Conservation (phyloP, 2,329 filamentous ascomycete species). For the Thielaviopsis ethacetica region DNA sequence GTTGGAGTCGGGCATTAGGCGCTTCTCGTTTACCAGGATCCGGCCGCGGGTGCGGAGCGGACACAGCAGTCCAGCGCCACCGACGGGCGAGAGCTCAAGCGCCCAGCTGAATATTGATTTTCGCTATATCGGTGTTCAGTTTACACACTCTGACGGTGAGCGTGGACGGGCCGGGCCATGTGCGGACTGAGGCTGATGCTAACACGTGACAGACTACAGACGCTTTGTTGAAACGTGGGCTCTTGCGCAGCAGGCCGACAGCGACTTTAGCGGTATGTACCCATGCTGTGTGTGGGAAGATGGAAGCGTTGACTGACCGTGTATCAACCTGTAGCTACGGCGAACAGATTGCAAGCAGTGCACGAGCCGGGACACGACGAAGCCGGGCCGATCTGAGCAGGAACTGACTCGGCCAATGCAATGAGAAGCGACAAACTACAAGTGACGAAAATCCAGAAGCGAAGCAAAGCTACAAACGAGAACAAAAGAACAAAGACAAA, state of each 20-base stretch:
- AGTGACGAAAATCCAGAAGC: no score
- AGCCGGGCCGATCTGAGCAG: not conserved
- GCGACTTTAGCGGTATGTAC: conserved; percentile 29
- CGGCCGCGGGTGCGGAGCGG: conserved; percentile 23
- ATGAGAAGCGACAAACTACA: no score
- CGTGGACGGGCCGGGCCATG: not conserved
- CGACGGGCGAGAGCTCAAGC: not conserved
- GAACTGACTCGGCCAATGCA: not conserved
- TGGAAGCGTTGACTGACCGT: conserved; percentile 25
- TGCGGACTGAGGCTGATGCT: not conserved
- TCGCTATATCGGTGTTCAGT: conserved; percentile 32
- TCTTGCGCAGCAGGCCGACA: conserved; percentile 28
- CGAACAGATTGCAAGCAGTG: not conserved
- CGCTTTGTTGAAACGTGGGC: conserved; percentile 31
- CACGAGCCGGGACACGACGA: not conserved
- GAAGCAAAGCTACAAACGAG: not conserved
- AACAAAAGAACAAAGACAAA: not conserved
- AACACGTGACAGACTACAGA: conserved; percentile 23
- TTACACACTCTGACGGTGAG: conserved; percentile 30
- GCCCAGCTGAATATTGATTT: conserved; percentile 22
- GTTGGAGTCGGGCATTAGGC: conserved; percentile 21
- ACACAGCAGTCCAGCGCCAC: conserved; percentile 15
- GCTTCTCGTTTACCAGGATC: conserved; percentile 28
- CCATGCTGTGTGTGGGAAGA: no score
- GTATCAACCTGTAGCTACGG: not conserved